Percentiles rank a stretch among this genome's conserved stretches.
phyloP scores from a whole-genome alignment of 495 filamentous ascomycete genomes.

The Hypoxylon trugodes region DNA sequence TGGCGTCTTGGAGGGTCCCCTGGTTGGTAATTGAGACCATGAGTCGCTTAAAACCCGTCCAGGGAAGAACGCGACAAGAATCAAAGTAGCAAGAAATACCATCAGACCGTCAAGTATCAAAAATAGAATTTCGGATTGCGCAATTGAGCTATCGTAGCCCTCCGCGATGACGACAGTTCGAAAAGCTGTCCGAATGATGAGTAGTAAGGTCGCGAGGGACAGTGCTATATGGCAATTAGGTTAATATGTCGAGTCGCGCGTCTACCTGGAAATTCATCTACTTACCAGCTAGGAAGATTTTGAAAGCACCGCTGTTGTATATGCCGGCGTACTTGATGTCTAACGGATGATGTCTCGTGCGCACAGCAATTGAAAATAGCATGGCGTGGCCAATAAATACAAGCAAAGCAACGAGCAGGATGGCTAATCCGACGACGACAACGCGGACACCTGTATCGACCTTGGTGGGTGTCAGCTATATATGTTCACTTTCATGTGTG shows the following conservation, averaged over 20 bases:
- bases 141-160: slow-evolving; percentile 31
- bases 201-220: slow-evolving; percentile 41
- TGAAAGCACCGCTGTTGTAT: slow-evolving; percentile 49
- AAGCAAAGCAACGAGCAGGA: slow-evolving; percentile 48
- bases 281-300: slow-evolving; percentile 48
- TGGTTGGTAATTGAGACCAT: neutral
- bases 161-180: slow-evolving; percentile 40
- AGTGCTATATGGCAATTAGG: slow-evolving; percentile 32
- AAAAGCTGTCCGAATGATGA: slow-evolving; percentile 47
- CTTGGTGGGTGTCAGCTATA: slow-evolving; percentile 39
- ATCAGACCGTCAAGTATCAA: slow-evolving; percentile 51
- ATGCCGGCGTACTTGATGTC: slow-evolving; percentile 44
- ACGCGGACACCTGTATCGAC: slow-evolving; percentile 43
- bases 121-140: slow-evolving; percentile 38
- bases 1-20: slow-evolving; percentile 15
- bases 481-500: neutral
- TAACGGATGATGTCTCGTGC: slow-evolving; percentile 42
- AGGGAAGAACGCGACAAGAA: slow-evolving; percentile 43
- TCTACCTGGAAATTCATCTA: neutral
- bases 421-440: slow-evolving; percentile 47
- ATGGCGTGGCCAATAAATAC: slow-evolving; percentile 41
- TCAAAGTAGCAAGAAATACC: slow-evolving; percentile 45
- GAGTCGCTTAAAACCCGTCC: slow-evolving; percentile 25
- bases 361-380: slow-evolving; percentile 45
- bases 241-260: neutral